These are phyloP conservation scores for Boletus patriciae DNA, from an alignment of 768 basidiomycete species.

Conservation along the genomic window DNA sequence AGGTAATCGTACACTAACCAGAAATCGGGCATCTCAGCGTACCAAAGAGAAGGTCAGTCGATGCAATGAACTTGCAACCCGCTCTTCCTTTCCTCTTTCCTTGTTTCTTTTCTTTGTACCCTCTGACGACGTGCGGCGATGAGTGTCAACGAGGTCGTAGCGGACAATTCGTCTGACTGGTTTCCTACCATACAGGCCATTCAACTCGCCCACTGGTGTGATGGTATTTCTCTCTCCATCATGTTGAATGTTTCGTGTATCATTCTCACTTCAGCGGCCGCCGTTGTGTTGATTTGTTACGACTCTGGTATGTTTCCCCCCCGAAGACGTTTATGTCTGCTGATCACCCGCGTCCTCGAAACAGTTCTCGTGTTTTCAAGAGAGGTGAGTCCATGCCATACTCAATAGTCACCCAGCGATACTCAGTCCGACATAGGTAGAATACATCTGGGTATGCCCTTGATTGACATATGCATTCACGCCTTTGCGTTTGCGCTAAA, in stretches of 20 bases:
- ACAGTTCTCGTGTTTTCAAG: constrained; percentile 21
- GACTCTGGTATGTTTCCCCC: too few relatives aligned
- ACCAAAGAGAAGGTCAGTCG: neutral
- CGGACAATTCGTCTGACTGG: constrained; percentile 11
- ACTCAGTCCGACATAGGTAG: constrained; percentile 6
- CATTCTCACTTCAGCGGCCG: constrained; percentile 10
- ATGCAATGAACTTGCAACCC: neutral
- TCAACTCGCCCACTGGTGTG: constrained; percentile 19
- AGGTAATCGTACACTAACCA: too few relatives aligned
- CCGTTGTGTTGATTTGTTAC: constrained; percentile 18
- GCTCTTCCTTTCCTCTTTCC: neutral
- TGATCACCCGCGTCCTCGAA: neutral
- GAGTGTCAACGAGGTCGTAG: constrained; percentile 11
- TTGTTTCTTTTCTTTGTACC: neutral
- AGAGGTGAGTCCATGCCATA: constrained; percentile 12
- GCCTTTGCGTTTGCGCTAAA: neutral
- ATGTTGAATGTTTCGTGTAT: neutral
- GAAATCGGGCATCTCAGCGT: neutral
- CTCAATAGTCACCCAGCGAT: neutral
- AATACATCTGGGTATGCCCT: constrained; percentile 22
- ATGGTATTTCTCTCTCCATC: constrained; percentile 4
- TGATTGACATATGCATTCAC: too few relatives aligned
- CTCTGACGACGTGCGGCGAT: constrained; percentile 2
- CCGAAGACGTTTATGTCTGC: neutral
- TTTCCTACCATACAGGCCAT: constrained; percentile 9